Conservation (phyloP, 495 filamentous ascomycete genomes). For the Antarctomyces pellizariae region DNA sequence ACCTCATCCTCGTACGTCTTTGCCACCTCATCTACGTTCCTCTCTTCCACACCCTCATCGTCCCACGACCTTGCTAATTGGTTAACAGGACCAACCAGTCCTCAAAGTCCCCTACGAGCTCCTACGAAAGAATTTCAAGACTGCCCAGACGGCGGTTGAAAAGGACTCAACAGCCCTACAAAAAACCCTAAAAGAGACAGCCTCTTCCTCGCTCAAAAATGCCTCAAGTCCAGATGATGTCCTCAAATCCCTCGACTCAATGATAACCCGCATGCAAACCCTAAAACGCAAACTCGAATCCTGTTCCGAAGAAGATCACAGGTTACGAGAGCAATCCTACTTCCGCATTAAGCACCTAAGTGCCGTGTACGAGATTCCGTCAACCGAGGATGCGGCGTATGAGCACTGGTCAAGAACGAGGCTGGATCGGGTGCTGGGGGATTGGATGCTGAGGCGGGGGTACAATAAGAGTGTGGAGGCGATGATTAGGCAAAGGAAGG, state of each 20-base stretch:
- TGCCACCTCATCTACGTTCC: no score
- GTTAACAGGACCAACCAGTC: slow-evolving; percentile 72
- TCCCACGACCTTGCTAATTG: neutral
- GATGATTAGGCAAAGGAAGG: slow-evolving; percentile 44
- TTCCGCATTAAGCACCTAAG: slow-evolving; percentile 61
- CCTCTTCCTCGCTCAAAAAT: slow-evolving; percentile 38
- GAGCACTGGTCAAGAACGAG: slow-evolving; percentile 68
- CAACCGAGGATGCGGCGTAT: slow-evolving; percentile 77
- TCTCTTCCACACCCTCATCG: neutral
- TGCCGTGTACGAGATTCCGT: slow-evolving; percentile 55
- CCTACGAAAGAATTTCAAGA: slow-evolving; percentile 78
- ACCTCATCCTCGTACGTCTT: slow-evolving; percentile 40
- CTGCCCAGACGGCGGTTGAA: slow-evolving; percentile 61
- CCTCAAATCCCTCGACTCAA: slow-evolving; percentile 52
- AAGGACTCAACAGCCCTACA: slow-evolving; percentile 49
- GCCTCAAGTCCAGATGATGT: slow-evolving; percentile 38
- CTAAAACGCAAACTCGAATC: slow-evolving; percentile 68
- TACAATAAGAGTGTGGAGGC: slow-evolving; percentile 55
- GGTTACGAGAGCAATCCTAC: slow-evolving; percentile 43
- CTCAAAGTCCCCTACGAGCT: slow-evolving; percentile 81
- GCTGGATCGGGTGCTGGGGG: slow-evolving; percentile 65
- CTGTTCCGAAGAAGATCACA: slow-evolving; percentile 54
- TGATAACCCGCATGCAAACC: slow-evolving; percentile 62
- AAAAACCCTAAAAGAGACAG: slow-evolving; percentile 41
- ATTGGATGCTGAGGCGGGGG: slow-evolving; percentile 70